phyloP scores from a whole-genome alignment of 345 rosid species.

The Brassica nigra region DNA sequence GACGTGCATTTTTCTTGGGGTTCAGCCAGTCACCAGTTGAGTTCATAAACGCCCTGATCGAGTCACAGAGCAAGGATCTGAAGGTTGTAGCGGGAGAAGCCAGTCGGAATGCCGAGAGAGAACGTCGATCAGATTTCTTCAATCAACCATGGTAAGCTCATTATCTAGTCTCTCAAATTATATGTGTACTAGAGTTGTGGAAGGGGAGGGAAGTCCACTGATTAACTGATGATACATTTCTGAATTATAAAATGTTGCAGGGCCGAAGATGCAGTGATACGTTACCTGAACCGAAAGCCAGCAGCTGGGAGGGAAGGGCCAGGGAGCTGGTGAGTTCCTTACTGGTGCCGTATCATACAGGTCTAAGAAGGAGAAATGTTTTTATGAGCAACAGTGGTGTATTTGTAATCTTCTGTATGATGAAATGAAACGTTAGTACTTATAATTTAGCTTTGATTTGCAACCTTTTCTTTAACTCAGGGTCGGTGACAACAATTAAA shows the following conservation, averaged over 20 bases:
- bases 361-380: not conserved
- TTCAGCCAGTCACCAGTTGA: constrained; percentile 98
- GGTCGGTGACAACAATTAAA: too few relatives aligned
- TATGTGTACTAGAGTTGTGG: not conserved
- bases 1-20: constrained; percentile 94
- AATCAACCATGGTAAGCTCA: constrained; percentile 88
- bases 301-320: constrained; percentile 81
- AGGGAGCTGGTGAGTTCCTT: constrained; percentile 61
- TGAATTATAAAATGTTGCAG: constrained; percentile 45
- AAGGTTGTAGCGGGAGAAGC: constrained; percentile 88
- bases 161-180: constrained; percentile 1
- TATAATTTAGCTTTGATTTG: constrained; percentile 15
- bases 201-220: constrained; percentile 8
- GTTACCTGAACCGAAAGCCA: constrained; percentile 92
- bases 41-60: constrained; percentile 86
- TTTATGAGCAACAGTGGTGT: not conserved
- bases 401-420: constrained; percentile 30
- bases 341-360: not conserved
- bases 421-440: constrained; percentile 11
- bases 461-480: not conserved
- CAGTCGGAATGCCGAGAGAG: constrained; percentile 83
- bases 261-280: constrained; percentile 98
- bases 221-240: constrained; percentile 22
- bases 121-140: constrained; percentile 84
- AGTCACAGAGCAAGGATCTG: constrained; percentile 90